Percentiles rank a stretch among this genome's conserved stretches.
These are phyloP conservation scores for Acrocalymma vagum DNA, from an alignment of 2,329 filamentous ascomycete genomes.

Conservation along the genomic window DNA sequence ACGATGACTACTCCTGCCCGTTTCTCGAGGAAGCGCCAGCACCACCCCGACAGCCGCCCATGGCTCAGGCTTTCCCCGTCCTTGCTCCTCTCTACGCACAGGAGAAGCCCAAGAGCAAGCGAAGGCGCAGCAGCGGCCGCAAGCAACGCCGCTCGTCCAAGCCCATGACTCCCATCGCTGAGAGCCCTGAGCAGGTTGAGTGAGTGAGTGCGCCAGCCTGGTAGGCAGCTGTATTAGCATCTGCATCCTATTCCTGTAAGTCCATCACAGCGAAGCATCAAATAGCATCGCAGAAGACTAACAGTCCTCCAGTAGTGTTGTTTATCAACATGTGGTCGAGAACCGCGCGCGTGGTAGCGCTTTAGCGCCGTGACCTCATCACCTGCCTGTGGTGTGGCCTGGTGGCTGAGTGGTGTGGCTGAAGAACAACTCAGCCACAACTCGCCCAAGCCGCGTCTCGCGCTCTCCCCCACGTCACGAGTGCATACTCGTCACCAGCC, in stretches of 20 bases:
- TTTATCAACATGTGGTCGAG: constrained; percentile 18
- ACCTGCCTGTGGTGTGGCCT: constrained; percentile 10
- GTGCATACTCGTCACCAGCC: neutral
- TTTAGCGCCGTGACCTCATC: no score
- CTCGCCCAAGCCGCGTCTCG: neutral
- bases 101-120: constrained; percentile 51
- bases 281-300: constrained; percentile 18
- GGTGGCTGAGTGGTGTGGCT: no score
- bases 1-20: constrained; percentile 39
- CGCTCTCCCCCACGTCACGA: neutral
- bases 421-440: constrained; percentile 8
- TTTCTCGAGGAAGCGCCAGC: constrained; percentile 50
- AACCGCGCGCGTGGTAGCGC: constrained; percentile 20
- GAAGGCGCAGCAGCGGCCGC: constrained; percentile 49
- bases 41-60: constrained; percentile 46
- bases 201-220: constrained; percentile 25
- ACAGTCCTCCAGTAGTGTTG: constrained; percentile 25
- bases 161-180: constrained; percentile 53
- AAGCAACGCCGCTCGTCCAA: constrained; percentile 50
- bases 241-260: constrained; percentile 22
- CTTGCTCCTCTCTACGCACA: constrained; percentile 49
- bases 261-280: constrained; percentile 9
- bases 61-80: constrained; percentile 46
- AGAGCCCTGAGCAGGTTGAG: constrained; percentile 49
- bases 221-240: neutral